Conservation (phyloP, 140 eudicot species). For the Bidens hawaiensis region DNA sequence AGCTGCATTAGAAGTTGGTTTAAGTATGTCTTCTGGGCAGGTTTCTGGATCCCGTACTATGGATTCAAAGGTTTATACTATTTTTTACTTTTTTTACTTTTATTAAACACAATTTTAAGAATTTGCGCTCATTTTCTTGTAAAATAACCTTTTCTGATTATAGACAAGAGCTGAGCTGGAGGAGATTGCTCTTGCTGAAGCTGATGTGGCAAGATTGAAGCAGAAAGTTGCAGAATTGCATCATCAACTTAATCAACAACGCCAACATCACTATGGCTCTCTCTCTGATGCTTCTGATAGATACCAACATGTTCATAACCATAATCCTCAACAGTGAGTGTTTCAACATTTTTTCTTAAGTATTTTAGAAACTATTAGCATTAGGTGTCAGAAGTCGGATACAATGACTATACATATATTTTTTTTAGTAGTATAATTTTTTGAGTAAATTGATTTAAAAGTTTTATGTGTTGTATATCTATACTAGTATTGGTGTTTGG, state of each 20-base stretch:
- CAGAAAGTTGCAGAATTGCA: constrained; percentile 96
- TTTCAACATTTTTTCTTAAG: background rate
- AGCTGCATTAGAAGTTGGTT: constrained; percentile 91
- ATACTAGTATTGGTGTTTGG: too few relatives aligned
- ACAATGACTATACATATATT: background rate
- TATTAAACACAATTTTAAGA: background rate
- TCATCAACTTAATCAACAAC: constrained; percentile 95
- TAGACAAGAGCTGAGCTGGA: constrained; percentile 97
- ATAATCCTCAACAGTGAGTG: constrained; percentile 69
- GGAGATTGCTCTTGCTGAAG: constrained; percentile 99
- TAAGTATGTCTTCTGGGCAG: constrained; percentile 96
- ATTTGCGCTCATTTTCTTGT: constrained; percentile 6
- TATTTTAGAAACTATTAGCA: background rate
- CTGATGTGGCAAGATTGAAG: constrained; percentile 92
- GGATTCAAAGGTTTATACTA: constrained; percentile 77
- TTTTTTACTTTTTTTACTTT: background rate
- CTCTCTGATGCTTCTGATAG: constrained; percentile 65
- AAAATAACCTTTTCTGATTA: constrained; percentile 10
- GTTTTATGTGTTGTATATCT: too few relatives aligned
- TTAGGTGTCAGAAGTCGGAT: background rate
- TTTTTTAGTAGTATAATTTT: background rate
- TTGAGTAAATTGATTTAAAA: background rate
- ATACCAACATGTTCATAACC: constrained; percentile 50
- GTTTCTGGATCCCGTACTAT: constrained; percentile 67
- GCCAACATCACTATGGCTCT: constrained; percentile 86